Conservation (phyloP, 129 eudicot genomes). For the Centaurea solstitialis region DNA sequence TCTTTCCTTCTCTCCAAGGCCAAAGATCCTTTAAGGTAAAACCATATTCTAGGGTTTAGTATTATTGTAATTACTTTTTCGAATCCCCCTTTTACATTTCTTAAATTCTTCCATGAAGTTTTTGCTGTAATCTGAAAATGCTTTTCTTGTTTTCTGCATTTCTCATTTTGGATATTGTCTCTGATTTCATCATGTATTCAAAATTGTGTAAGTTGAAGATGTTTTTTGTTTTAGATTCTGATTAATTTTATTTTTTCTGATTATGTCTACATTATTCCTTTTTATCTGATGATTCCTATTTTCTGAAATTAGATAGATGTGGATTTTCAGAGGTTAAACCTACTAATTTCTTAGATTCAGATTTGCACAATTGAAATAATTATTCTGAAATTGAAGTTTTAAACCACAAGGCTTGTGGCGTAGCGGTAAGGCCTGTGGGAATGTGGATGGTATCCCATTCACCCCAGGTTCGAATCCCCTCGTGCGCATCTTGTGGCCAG, state of each 20-base stretch:
- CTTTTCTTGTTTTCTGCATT: slow-evolving; percentile 29
- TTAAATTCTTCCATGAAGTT: not conserved
- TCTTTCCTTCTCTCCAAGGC: slow-evolving; percentile 23
- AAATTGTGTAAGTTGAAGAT: slow-evolving; percentile 18
- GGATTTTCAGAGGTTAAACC: not conserved
- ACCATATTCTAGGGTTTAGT: slow-evolving; percentile 32
- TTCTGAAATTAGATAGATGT: not conserved
- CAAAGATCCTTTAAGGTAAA: slow-evolving; percentile 4
- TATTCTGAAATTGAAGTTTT: slow-evolving; percentile 1
- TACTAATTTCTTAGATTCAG: not conserved
- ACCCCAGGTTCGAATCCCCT: no score
- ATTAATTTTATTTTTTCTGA: not conserved
- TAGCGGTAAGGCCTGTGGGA: no score
- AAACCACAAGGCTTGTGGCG: no score
- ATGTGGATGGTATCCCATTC: no score
- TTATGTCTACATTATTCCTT: slow-evolving; percentile 9
- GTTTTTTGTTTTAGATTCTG: not conserved
- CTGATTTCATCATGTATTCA: slow-evolving; percentile 25
- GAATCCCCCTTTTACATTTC: not conserved
- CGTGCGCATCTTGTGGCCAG: no score
- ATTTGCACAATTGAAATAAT: not conserved
- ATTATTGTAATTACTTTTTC: slow-evolving; percentile 12
- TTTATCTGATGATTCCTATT: not conserved
- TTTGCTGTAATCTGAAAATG: not conserved
- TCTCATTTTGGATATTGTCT: slow-evolving; percentile 1